phyloP scores from a whole-genome alignment of 2,329 filamentous ascomycete genomes.

The Microdochium trichocladiopsis region DNA sequence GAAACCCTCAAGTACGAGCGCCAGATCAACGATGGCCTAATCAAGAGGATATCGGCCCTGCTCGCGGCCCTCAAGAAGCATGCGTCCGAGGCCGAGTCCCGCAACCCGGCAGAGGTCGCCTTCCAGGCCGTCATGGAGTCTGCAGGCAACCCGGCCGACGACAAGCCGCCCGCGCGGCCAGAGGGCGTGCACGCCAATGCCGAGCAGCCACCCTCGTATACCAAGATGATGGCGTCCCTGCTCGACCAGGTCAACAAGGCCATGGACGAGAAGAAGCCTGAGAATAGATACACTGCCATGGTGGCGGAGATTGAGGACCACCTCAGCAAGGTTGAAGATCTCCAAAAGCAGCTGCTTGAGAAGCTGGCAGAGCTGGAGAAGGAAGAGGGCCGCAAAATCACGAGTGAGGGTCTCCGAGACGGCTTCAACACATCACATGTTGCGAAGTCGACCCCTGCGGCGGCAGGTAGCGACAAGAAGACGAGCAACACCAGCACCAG shows the following conservation, averaged over 20 bases:
- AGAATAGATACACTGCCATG: constrained; percentile 67
- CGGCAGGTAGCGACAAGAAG: constrained; percentile 13
- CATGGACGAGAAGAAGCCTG: constrained; percentile 67
- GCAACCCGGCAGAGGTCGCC: constrained; percentile 71
- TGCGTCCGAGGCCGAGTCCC: constrained; percentile 57
- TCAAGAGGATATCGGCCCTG: constrained; percentile 75
- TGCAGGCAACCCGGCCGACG: constrained; percentile 63
- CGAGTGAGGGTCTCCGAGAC: constrained; percentile 79
- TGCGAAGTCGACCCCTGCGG: constrained; percentile 23
- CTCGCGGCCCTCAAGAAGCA: constrained; percentile 69
- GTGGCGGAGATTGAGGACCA: constrained; percentile 72
- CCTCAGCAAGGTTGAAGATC: constrained; percentile 64
- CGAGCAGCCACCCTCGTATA: constrained; percentile 74
- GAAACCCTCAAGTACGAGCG: constrained; percentile 88
- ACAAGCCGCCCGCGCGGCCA: constrained; percentile 67
- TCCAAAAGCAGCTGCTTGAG: constrained; percentile 67
- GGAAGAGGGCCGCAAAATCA: constrained; percentile 84
- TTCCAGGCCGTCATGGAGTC: constrained; percentile 87
- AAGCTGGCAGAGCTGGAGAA: constrained; percentile 79
- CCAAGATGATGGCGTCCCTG: constrained; percentile 96
- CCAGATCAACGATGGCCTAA: constrained; percentile 84
- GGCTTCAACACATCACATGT: constrained; percentile 88
- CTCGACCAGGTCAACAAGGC: constrained; percentile 87
- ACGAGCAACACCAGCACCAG: background rate
- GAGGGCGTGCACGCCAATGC: constrained; percentile 72